A percentile compares a stretch with the other conserved stretches of the same genome.
These are phyloP conservation scores for Heliamphora exappendiculata DNA, from an alignment of 148 eudicot species.

Conservation along the genomic window DNA sequence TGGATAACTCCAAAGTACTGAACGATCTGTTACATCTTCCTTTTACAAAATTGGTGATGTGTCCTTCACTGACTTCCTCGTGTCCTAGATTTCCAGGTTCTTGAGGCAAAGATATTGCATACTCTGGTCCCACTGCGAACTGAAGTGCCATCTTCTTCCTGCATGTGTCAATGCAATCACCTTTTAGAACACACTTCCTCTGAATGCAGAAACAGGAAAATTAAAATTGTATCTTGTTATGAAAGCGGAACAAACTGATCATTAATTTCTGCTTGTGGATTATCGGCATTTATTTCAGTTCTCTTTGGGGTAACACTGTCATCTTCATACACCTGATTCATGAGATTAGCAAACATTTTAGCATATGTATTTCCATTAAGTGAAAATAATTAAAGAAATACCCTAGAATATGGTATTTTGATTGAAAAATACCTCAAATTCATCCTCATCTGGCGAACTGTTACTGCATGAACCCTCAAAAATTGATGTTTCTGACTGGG, in stretches of 20 bases:
- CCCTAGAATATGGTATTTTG: background rate
- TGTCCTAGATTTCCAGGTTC: slow-evolving; percentile 3
- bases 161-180: slow-evolving; percentile 1
- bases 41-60: background rate
- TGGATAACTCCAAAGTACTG: slow-evolving; percentile 15
- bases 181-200: background rate
- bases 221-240: background rate
- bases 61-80: slow-evolving; percentile 10
- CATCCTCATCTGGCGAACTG: slow-evolving; percentile 22
- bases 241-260: slow-evolving; percentile 12
- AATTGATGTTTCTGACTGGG: slow-evolving; percentile 28
- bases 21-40: slow-evolving; percentile 20
- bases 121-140: slow-evolving; percentile 13
- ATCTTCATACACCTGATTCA: slow-evolving; percentile 25
- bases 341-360: background rate
- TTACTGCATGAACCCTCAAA: slow-evolving; percentile 11
- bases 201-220: background rate
- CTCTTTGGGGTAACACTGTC: slow-evolving; percentile 12
- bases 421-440: slow-evolving; percentile 25
- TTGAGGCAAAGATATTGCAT: slow-evolving; percentile 4
- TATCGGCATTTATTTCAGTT: slow-evolving; percentile 3
- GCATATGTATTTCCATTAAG: background rate
- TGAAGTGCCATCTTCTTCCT: slow-evolving; percentile 23
- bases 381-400: background rate
- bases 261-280: slow-evolving; percentile 16